Evolutionary conservation across 208 protist genomes (phyloP).

Genomic region (Leishmania gerbilli): DNA sequence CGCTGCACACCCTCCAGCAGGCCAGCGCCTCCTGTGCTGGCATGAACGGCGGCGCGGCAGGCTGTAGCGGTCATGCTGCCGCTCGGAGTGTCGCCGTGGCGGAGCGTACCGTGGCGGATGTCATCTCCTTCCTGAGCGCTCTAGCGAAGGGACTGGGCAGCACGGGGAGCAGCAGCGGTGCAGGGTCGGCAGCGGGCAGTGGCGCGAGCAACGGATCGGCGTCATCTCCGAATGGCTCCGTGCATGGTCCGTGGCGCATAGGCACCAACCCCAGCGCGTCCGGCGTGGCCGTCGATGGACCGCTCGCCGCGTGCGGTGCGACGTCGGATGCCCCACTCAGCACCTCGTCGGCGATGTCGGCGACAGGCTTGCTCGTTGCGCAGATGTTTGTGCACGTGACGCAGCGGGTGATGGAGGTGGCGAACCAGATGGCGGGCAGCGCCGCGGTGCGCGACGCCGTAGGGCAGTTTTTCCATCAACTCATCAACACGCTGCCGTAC

Average conservation of each 20-base stretch:
- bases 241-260: not conserved
- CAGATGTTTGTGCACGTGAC: constrained; percentile 52
- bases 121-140: constrained; percentile 56
- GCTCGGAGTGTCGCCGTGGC: not conserved
- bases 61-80: not conserved
- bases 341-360: not conserved
- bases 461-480: constrained; percentile 67
- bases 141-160: constrained; percentile 45
- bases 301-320: not conserved
- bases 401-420: constrained; percentile 41
- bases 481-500: constrained; percentile 67
- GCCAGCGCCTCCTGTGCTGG: constrained; percentile 13
- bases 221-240: constrained; percentile 4
- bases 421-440: constrained; percentile 32
- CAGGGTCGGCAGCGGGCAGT: not conserved
- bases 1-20: constrained; percentile 18
- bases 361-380: constrained; percentile 15
- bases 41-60: constrained; percentile 1
- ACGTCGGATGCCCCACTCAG: not conserved
- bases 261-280: constrained; percentile 13
- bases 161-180: not conserved
- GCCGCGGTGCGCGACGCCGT: constrained; percentile 51
- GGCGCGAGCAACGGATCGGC: not conserved
- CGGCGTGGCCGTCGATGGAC: constrained; percentile 1
- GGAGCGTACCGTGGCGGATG: constrained; percentile 44